Percentiles rank a stretch among this genome's conserved stretches.
Evolutionary conservation across 1,284 basidiomycete genomes (phyloP).

Genomic region (Pisolithus thermaeus): DNA sequence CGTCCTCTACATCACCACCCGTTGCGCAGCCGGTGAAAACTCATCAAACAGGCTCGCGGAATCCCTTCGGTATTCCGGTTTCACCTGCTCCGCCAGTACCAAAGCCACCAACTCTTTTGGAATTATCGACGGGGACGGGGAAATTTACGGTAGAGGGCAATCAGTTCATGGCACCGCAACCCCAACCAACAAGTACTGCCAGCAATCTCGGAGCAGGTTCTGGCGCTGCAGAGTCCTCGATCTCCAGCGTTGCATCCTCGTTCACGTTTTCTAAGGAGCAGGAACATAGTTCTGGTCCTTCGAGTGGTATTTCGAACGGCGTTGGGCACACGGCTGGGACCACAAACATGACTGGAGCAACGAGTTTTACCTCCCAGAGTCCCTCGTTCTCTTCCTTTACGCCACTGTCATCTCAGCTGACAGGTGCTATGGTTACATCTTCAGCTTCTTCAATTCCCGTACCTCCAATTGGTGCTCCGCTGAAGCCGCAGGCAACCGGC

Average conservation of each 20-base stretch:
- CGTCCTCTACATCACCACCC: conserved; percentile 34
- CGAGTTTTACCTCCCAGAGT: conserved; percentile 41
- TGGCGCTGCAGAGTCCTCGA: conserved; percentile 36
- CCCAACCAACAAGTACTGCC: conserved; percentile 19
- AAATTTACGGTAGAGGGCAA: conserved; percentile 15
- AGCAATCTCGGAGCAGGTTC: not conserved
- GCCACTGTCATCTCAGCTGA: conserved; percentile 42
- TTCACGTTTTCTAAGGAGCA: conserved; percentile 45
- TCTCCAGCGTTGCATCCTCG: conserved; percentile 66
- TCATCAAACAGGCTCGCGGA: conserved; percentile 90
- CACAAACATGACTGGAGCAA: conserved; percentile 30
- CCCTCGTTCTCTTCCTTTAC: conserved; percentile 43
- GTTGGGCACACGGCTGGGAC: conserved; percentile 28
- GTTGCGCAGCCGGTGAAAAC: conserved; percentile 63
- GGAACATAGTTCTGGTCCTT: conserved; percentile 8
- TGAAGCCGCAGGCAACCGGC: conserved; percentile 79
- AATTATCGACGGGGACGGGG: conserved; percentile 58
- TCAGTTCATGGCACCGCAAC: conserved; percentile 28
- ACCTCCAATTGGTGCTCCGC: conserved; percentile 18
- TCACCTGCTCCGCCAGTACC: conserved; percentile 65
- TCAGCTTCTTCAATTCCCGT: conserved; percentile 24
- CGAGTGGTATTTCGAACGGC: conserved; percentile 5
- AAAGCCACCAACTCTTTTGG: conserved; percentile 75
- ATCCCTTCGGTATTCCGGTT: conserved; percentile 85
- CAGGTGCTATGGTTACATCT: conserved; percentile 38